Evolutionary conservation across 106 monocot genomes (phyloP).

Genomic region (Posidonia australis): DNA sequence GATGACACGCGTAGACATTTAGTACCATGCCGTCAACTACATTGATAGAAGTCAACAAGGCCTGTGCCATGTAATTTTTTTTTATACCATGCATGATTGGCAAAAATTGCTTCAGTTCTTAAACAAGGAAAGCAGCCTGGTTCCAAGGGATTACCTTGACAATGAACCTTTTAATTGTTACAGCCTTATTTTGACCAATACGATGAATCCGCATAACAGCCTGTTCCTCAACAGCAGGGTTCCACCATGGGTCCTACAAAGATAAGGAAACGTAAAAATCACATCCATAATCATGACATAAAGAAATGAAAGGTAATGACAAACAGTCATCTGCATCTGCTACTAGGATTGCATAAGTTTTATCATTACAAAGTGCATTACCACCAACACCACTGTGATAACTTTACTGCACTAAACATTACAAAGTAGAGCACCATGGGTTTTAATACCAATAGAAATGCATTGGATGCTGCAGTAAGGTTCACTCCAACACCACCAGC

Average conservation of each 20-base stretch:
- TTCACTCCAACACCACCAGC: conserved; percentile 98
- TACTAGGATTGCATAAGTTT: too few relatives aligned
- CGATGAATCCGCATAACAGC: conserved; percentile 96
- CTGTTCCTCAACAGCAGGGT: conserved; percentile 97
- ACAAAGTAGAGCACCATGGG: background rate
- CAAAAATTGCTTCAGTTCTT: background rate
- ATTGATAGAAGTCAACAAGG: too few relatives aligned
- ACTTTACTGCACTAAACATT: background rate
- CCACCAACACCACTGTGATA: background rate
- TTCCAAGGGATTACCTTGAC: conserved; percentile 49
- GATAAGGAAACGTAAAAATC: background rate
- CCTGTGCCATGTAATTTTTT: too few relatives aligned
- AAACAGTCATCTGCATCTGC: too few relatives aligned
- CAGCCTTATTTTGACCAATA: conserved; percentile 77
- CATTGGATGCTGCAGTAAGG: conserved; percentile 93
- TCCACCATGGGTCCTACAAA: conserved; percentile 96
- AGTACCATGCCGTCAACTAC: too few relatives aligned
- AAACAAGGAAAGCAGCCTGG: too few relatives aligned
- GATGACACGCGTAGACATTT: too few relatives aligned
- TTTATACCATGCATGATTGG: too few relatives aligned
- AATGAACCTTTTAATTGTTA: conserved; percentile 83
- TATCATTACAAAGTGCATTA: too few relatives aligned
- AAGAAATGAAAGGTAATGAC: too few relatives aligned
- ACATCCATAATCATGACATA: background rate
- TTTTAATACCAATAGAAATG: conserved; percentile 75